Conservation (phyloP, 352 stramenopile species). For the Globisporangium apiculatum region DNA sequence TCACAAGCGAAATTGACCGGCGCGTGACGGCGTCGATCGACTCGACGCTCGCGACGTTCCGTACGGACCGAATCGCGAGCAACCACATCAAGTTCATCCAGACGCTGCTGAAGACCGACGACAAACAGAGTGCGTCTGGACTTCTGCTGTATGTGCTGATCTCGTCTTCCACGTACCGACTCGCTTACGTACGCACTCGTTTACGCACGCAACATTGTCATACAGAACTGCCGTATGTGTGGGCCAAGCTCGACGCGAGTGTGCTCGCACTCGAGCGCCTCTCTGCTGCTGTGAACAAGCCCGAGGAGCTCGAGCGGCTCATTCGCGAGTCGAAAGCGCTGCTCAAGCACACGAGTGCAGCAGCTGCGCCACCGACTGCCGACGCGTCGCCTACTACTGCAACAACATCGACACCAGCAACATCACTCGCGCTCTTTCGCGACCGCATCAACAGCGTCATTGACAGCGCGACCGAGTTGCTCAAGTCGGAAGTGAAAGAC, state of each 20-base stretch:
- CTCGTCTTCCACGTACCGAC: no score
- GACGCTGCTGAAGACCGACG: conserved; percentile 43
- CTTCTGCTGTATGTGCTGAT: no score
- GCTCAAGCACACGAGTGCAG: conserved; percentile 19
- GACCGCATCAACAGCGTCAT: conserved; percentile 46
- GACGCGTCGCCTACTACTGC: no score
- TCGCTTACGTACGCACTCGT: not conserved
- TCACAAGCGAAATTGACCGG: conserved; percentile 40
- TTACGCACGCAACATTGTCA: no score
- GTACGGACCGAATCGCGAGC: conserved; percentile 42
- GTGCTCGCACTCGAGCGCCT: conserved; percentile 43
- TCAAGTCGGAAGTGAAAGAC: conserved; percentile 40
- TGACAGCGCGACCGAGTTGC: conserved; percentile 27
- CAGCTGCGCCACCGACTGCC: no score
- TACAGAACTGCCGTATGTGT: conserved; percentile 30
- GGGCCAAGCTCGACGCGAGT: conserved; percentile 46
- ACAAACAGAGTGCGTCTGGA: conserved; percentile 15
- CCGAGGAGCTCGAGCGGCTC: conserved; percentile 47
- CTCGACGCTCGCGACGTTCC: conserved; percentile 43
- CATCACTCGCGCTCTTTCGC: conserved; percentile 31
- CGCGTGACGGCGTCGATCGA: conserved; percentile 49
- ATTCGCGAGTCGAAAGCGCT: conserved; percentile 45
- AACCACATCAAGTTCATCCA: conserved; percentile 52
- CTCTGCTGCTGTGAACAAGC: conserved; percentile 36
- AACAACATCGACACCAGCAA: not conserved